Evolutionary conservation across 352 stramenopile genomes (phyloP).

Genomic region (Phytophthora pisi): DNA sequence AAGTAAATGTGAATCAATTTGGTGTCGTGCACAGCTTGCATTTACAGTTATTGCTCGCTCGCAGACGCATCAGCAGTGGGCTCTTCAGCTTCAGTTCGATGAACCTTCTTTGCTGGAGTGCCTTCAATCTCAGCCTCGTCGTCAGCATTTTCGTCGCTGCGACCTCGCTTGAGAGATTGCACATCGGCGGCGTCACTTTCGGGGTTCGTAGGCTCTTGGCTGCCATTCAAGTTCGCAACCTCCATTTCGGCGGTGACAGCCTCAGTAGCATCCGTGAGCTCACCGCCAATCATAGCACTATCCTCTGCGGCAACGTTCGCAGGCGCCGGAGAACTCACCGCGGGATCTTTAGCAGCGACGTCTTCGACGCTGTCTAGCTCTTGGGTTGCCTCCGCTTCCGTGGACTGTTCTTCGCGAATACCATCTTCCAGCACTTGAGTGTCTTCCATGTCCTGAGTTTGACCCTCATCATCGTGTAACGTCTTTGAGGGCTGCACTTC

Average conservation of each 20-base stretch:
- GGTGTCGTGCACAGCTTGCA: slow-evolving; percentile 11
- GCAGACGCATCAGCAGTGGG: slow-evolving; percentile 1
- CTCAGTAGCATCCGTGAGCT: slow-evolving; percentile 9
- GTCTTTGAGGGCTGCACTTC: slow-evolving; percentile 3
- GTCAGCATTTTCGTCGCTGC: slow-evolving; percentile 8
- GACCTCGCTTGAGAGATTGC: slow-evolving; percentile 32
- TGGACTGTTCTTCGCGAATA: slow-evolving; percentile 8
- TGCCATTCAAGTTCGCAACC: slow-evolving; percentile 14
- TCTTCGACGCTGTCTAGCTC: slow-evolving; percentile 4
- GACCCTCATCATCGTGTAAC: not conserved
- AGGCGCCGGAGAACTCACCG: not conserved
- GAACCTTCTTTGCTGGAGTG: slow-evolving; percentile 36
- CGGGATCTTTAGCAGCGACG: not conserved
- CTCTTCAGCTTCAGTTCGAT: slow-evolving; percentile 16
- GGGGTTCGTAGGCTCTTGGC: slow-evolving; percentile 1
- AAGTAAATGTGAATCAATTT: slow-evolving; percentile 15
- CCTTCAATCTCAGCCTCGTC: slow-evolving; percentile 13
- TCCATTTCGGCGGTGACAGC: slow-evolving; percentile 16
- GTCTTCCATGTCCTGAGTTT: slow-evolving; percentile 22
- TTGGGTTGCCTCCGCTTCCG: slow-evolving; percentile 15
- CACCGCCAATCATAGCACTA: slow-evolving; percentile 9
- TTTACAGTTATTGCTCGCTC: slow-evolving; percentile 22
- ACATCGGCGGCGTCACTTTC: slow-evolving; percentile 2
- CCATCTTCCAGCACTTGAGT: slow-evolving; percentile 34
- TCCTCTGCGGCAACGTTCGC: not conserved